These are phyloP conservation scores for Panicum hallii DNA, from an alignment of 202 grass and related monocot species.

Conservation along the genomic window DNA sequence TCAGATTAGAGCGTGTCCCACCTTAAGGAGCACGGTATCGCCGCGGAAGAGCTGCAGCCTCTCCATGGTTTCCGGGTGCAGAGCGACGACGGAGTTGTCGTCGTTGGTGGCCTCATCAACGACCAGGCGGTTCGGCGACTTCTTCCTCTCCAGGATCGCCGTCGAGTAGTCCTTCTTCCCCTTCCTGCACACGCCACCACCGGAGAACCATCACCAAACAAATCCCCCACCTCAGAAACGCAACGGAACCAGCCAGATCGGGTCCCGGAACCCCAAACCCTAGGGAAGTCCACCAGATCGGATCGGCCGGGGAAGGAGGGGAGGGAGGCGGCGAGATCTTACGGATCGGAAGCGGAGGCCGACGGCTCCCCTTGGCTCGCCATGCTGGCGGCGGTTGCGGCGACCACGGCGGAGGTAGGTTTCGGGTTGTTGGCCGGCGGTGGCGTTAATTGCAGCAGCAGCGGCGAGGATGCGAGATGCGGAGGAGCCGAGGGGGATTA, in stretches of 20 bases:
- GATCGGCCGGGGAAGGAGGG: background rate
- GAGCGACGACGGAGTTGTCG: slow-evolving; percentile 79
- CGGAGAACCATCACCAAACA: background rate
- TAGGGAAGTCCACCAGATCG: slow-evolving; percentile 37
- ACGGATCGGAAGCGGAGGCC: slow-evolving; percentile 73
- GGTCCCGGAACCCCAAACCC: slow-evolving; percentile 32
- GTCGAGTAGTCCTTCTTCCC: slow-evolving; percentile 95
- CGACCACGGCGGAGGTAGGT: slow-evolving; percentile 14
- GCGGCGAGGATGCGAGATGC: slow-evolving; percentile 31
- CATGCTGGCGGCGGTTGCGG: slow-evolving; percentile 40
- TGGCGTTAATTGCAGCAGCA: slow-evolving; percentile 19
- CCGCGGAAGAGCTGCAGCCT: slow-evolving; percentile 93
- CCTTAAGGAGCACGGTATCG: slow-evolving; percentile 90
- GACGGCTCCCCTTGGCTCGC: slow-evolving; percentile 66
- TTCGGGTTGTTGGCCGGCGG: background rate
- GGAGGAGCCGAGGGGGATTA: background rate
- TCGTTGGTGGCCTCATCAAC: slow-evolving; percentile 92
- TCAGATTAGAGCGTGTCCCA: slow-evolving; percentile 1
- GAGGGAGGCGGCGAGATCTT: slow-evolving; percentile 37
- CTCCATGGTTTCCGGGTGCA: slow-evolving; percentile 92
- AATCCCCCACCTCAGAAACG: slow-evolving; percentile 4
- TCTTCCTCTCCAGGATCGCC: slow-evolving; percentile 91
- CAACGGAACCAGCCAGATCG: slow-evolving; percentile 29
- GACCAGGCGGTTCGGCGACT: slow-evolving; percentile 83
- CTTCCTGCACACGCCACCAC: slow-evolving; percentile 50